Evolutionary conservation across 495 filamentous ascomycete genomes (phyloP).

Genomic region (Penicillium turbatum): DNA sequence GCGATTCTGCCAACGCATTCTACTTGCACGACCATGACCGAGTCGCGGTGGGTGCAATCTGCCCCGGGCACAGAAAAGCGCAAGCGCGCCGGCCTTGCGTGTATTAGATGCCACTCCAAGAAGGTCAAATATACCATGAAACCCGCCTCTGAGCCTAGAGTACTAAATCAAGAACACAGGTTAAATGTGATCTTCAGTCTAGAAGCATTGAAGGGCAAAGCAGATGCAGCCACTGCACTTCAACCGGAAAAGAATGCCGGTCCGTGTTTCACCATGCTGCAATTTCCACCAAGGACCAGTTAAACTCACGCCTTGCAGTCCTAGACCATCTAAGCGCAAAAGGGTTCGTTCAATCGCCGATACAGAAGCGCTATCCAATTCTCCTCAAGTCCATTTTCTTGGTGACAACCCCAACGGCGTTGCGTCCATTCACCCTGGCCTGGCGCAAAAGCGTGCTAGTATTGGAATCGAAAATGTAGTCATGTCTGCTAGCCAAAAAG

Average conservation of each 20-base stretch:
- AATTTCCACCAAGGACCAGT: background rate
- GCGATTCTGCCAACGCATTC: background rate
- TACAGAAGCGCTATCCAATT: too few relatives aligned
- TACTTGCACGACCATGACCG: background rate
- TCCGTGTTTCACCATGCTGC: background rate
- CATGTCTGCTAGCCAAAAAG: too few relatives aligned
- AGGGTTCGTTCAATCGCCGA: too few relatives aligned
- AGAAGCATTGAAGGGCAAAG: background rate
- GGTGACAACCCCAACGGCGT: background rate
- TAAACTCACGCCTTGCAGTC: background rate
- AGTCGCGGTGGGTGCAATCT: background rate
- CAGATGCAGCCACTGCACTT: background rate
- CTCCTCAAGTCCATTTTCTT: background rate
- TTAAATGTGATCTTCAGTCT: background rate
- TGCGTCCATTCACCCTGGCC: background rate
- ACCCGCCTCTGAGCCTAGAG: too few relatives aligned
- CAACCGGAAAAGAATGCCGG: background rate
- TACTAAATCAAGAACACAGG: too few relatives aligned
- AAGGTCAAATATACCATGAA: too few relatives aligned
- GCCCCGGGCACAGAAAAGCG: background rate
- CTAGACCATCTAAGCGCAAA: too few relatives aligned
- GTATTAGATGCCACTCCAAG: background rate
- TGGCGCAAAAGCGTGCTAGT: background rate
- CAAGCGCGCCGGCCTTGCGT: background rate
- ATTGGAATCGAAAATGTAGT: background rate